Conservation (phyloP, 2,329 filamentous ascomycete genomes). For the Fusarium pseudoanthophilum region DNA sequence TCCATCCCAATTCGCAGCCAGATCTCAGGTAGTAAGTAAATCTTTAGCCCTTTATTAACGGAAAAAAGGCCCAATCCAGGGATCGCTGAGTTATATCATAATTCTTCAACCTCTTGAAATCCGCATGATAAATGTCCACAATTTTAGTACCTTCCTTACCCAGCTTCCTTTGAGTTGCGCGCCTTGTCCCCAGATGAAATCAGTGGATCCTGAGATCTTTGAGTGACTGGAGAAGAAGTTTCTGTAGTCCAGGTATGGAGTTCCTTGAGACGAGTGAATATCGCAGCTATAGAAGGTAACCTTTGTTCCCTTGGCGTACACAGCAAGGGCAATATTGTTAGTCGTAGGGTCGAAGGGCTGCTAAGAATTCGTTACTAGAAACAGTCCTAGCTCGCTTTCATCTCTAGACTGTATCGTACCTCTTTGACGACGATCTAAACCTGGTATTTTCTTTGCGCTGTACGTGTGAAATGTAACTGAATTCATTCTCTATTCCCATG, state of each 20-base stretch:
- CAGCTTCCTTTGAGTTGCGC: background rate
- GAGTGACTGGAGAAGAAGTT: conserved; percentile 39
- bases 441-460: background rate
- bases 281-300: conserved; percentile 54
- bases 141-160: background rate
- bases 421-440: background rate
- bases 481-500: background rate
- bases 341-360: conserved; percentile 11
- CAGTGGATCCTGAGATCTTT: conserved; percentile 31
- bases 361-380: background rate
- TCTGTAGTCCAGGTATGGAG: conserved; percentile 38
- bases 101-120: background rate
- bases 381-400: background rate
- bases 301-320: conserved; percentile 50
- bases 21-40: background rate
- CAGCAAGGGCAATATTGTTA: conserved; percentile 37
- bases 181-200: conserved; percentile 40
- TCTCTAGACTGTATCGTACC: background rate
- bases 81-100: fast-evolving
- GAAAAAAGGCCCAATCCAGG: background rate
- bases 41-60: fast-evolving
- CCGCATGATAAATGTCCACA: background rate
- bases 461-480: fast-evolving
- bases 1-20: background rate
- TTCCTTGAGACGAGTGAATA: conserved; percentile 38